A percentile compares a stretch with the other conserved stretches of the same genome.
These are phyloP conservation scores for Zygosaccharomyces pseudorouxii DNA, from an alignment of 805 yeast genomes.

Conservation along the genomic window DNA sequence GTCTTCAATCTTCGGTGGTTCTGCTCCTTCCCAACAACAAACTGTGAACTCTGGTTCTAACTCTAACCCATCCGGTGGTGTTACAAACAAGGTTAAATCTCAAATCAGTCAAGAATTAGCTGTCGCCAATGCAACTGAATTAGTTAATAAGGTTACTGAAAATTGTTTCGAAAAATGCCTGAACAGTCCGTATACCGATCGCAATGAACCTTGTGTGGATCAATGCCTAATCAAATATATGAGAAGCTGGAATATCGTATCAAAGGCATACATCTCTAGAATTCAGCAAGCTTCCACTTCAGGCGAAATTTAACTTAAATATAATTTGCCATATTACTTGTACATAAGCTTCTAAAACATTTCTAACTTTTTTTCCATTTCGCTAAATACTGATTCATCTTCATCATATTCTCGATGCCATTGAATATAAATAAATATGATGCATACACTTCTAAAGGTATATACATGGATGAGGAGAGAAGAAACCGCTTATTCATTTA, in stretches of 20 bases:
- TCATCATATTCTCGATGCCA: constrained; percentile 3
- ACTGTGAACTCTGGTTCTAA: constrained; percentile 18
- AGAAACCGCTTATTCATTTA: not conserved
- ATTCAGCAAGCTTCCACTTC: constrained; percentile 51
- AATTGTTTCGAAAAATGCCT: constrained; percentile 84
- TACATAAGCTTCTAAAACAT: constrained; percentile 4
- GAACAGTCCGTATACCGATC: constrained; percentile 50
- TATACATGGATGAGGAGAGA: not conserved
- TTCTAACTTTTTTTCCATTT: not conserved
- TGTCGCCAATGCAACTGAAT: constrained; percentile 83
- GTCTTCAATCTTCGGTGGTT: constrained; percentile 33
- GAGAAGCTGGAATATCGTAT: constrained; percentile 85
- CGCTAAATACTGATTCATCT: not conserved
- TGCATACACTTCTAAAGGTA: constrained; percentile 3
- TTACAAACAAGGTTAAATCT: constrained; percentile 59
- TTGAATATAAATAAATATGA: constrained; percentile 14
- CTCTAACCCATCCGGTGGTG: constrained; percentile 35
- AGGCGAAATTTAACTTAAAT: constrained; percentile 27
- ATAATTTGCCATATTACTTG: constrained; percentile 7
- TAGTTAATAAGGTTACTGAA: constrained; percentile 78
- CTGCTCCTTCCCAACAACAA: constrained; percentile 24
- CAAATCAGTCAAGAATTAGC: constrained; percentile 82
- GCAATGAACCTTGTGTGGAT: constrained; percentile 63
- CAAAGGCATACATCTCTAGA: constrained; percentile 70
- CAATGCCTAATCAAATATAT: constrained; percentile 83